Evolutionary conservation across 345 rosid species (phyloP).

Genomic region (Arabidopsis arenosa): DNA sequence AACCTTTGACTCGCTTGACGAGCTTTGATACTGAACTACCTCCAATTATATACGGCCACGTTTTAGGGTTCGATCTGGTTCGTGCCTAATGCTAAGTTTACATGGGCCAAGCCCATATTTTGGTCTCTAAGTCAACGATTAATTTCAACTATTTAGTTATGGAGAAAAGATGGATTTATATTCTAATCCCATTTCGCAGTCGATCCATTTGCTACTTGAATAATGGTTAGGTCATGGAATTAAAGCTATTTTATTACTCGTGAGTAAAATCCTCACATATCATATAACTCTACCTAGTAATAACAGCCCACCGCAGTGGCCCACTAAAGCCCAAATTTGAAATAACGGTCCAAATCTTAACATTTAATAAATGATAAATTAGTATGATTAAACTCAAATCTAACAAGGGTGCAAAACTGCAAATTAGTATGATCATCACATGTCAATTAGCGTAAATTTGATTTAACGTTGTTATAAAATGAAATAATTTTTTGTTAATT

Average conservation of each 20-base stretch:
- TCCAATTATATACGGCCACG: slow-evolving; percentile 16
- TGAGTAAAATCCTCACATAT: background rate
- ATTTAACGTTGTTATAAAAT: background rate
- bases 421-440: background rate
- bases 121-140: slow-evolving; percentile 27
- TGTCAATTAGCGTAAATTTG: background rate
- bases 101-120: slow-evolving; percentile 40
- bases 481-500: background rate
- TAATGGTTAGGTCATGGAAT: slow-evolving; percentile 39
- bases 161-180: slow-evolving; percentile 35
- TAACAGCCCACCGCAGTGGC: slow-evolving; percentile 1
- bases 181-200: background rate
- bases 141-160: background rate
- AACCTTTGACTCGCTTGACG: slow-evolving; percentile 9
- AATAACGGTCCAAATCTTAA: background rate
- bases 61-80: slow-evolving; percentile 1
- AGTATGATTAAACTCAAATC: background rate
- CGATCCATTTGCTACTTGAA: slow-evolving; percentile 13
- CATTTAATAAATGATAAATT: background rate
- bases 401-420: background rate
- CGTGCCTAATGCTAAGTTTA: background rate
- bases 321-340: slow-evolving; percentile 8
- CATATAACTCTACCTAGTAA: background rate
- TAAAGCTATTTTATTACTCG: slow-evolving; percentile 1
- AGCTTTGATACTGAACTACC: background rate